Base-by-base conservation (phyloP, 768 basidiomycete species). In the Trametes cubensis region DNA sequence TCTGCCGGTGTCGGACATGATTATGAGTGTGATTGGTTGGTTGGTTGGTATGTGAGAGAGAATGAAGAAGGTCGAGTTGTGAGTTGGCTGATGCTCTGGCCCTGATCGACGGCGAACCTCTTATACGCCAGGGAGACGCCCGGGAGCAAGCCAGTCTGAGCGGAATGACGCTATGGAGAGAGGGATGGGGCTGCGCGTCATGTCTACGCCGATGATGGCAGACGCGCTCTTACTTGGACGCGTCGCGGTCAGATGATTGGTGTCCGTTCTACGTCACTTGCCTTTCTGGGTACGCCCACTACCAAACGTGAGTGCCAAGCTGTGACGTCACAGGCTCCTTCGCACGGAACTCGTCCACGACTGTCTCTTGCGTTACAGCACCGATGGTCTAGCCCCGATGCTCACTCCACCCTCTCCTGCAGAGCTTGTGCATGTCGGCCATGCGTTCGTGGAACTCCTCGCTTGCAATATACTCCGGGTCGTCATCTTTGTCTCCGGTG, bases 1-100 rank as follows among this genome's bases (percentile, higher is more conserved):
- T 39, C 76, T 69, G 59, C 65, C 70, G 55, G 65, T 62, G 70
- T 77, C 75, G 63, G 76, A 74, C 76, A 77, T 61, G 58, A 40
- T 50, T 21, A 52, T 41, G 28, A 13, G 46, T 34, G 50, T 25
- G 20, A 41, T 46, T 26, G 54, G 8, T 21, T 47, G 58, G 28
- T n/a, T 45, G 41, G 41, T 34, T 42, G 8, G 44, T 18, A 21
- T 28, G 39, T 23, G 30, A 18, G 30, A 23, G 30, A 20, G 26
- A 48, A 10, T 14, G 50, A 38, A 45, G 49, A 20, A 34, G 34
- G n/a, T n/a, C n/a, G n/a, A 51, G 57, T 50, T 20, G 49, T 41
- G 21, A 28, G 18, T 42, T 20, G 13, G 26, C 4, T 50, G 58
- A 17, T 59, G 58, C 49, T 28, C 34, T 14, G 11, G 14, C 21